Evolutionary conservation across 805 yeast genomes (phyloP), one percentile per base, ranked within the genome.

Genomic region (Ogataea thermomethanolica): DNA sequence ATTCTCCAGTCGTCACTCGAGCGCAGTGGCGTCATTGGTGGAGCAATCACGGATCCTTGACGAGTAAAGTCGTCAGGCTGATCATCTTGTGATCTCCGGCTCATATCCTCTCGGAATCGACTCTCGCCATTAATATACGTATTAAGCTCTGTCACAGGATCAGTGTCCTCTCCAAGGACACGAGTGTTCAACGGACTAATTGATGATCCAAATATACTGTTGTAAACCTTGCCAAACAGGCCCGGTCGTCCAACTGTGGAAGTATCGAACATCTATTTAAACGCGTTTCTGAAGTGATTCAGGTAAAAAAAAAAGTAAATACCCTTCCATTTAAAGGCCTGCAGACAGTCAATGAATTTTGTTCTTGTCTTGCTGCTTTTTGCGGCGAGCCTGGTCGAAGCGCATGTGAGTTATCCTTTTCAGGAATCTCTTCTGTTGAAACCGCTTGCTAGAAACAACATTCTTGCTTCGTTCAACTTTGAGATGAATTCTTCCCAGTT

Each of bases 401-500:
- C 35, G 8, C 9, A 21, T 24, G 38, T 48, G 17, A 34, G 14
- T 8, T 69, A 69, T 44, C 76, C 76, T 2, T 88, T 79, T 57
- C 57, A 67, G 13, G 98, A 90, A 64, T 52, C 62, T 10, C 69
- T 90, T 27, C 62, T 68, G 17, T 56, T 91, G 24, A 75, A 66
- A 45, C 95, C 96, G 2, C 69, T 90, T 37, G 79, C 90, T n/a
- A 72, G 80, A 34, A 84, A 85, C 60, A 74, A 74, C 51, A 54
- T 88, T 12, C 64, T 86, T 46, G 71, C 90, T 0, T 76, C 89
- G 5, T 90, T 91, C 62, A 65, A 73, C 25, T 90, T 90, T 64
- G 68, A 76, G 26, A 59, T 82, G 35, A 67, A 71, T 39, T 84
- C 95, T 11, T 74, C 76, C 24, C 46, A 48, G 9, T 51, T 51